phyloP scores from a whole-genome alignment of 148 eudicot species.

The Gaultheria prostrata region DNA sequence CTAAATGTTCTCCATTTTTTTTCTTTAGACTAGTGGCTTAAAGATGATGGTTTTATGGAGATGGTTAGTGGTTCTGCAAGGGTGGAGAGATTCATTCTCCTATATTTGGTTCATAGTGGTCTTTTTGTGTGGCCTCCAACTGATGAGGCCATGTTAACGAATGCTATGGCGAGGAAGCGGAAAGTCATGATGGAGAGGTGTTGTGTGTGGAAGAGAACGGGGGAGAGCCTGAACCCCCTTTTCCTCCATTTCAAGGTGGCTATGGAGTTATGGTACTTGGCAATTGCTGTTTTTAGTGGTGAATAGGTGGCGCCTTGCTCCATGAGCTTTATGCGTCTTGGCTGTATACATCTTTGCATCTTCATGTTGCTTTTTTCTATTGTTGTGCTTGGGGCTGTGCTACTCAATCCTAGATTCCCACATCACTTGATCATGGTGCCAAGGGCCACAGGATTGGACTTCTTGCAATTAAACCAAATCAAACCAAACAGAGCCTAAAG shows the following conservation, averaged over 20 bases:
- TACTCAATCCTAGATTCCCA: slow-evolving; percentile 3
- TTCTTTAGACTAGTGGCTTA: not conserved
- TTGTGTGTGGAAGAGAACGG: not conserved
- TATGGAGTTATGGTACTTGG: not conserved
- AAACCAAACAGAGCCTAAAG: not conserved
- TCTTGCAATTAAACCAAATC: not conserved
- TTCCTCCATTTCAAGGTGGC: not conserved
- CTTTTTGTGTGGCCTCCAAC: not conserved
- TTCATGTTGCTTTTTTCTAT: not conserved
- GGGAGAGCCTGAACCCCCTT: not conserved
- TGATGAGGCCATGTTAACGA: not conserved
- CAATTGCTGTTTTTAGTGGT: not conserved
- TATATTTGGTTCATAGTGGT: slow-evolving; percentile 1
- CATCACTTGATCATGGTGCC: not conserved
- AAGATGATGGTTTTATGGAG: slow-evolving; percentile 3
- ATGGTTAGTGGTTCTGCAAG: not conserved
- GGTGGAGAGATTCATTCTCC: not conserved
- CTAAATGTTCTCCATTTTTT: not conserved
- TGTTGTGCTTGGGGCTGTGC: not conserved
- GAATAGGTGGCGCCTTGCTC: not conserved
- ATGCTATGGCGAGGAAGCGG: not conserved
- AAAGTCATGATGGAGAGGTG: not conserved
- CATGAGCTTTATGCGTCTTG: not conserved
- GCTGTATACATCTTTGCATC: not conserved
- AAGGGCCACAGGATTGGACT: not conserved